A percentile compares a stretch with the other conserved stretches of the same genome.
Evolutionary conservation across 345 rosid genomes (phyloP).

Genomic region (Aethionema arabicum): DNA sequence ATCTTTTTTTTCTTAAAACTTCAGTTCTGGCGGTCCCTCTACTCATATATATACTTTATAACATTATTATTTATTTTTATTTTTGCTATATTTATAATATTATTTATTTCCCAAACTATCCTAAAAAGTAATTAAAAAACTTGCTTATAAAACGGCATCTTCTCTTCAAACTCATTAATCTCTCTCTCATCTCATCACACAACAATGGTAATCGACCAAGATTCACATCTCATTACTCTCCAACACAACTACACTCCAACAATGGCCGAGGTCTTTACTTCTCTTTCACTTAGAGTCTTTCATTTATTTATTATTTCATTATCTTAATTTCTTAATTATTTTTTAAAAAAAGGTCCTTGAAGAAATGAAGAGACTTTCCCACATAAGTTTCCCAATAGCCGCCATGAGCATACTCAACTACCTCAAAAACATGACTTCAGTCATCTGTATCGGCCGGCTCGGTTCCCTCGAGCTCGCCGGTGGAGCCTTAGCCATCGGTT

Average conservation of each 20-base stretch:
- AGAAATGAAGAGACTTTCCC: constrained; percentile 62
- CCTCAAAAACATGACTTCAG: constrained; percentile 71
- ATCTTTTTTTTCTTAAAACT: no score
- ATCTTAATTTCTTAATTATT: background rate
- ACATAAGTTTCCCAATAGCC: constrained; percentile 71
- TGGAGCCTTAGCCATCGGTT: constrained; percentile 85
- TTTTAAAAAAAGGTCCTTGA: constrained; percentile 51
- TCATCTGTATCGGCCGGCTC: constrained; percentile 79
- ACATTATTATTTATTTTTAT: no score
- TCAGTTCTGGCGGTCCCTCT: no score
- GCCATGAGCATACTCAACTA: constrained; percentile 72
- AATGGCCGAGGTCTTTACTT: constrained; percentile 64
- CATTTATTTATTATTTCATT: background rate
- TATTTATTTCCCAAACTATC: constrained; percentile 5
- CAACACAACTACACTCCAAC: constrained; percentile 45
- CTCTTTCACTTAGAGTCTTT: background rate
- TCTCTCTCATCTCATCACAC: constrained; percentile 26
- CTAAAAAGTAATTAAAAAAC: constrained; percentile 21
- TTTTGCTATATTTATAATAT: background rate
- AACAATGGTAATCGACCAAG: constrained; percentile 45
- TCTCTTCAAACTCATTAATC: constrained; percentile 23
- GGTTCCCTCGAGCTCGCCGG: constrained; percentile 94
- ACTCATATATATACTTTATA: no score
- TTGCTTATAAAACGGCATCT: constrained; percentile 31
- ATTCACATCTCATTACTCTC: constrained; percentile 40